Percentiles rank a stretch among this genome's conserved stretches.
phyloP scores from a whole-genome alignment of 495 filamentous ascomycete species.

The Trichocladium antarcticum region DNA sequence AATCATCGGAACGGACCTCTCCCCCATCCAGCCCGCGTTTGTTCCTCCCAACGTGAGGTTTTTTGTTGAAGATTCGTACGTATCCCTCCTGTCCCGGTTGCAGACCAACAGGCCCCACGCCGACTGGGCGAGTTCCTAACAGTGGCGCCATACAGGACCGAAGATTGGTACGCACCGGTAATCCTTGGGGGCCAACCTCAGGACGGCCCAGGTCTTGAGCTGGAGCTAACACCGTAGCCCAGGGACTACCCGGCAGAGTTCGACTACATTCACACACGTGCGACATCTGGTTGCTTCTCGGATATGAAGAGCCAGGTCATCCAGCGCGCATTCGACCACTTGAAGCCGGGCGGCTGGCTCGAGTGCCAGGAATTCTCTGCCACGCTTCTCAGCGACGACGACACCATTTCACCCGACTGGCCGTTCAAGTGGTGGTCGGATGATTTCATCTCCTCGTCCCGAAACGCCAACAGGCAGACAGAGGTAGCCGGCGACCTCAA shows the following conservation, averaged over 20 bases:
- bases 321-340: conserved; percentile 33
- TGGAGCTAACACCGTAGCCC: conserved; percentile 10
- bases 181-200: background rate
- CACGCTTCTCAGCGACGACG: conserved; percentile 51
- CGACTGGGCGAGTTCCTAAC: too few species aligned
- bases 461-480: conserved; percentile 40
- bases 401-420: conserved; percentile 36
- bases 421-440: conserved; percentile 44
- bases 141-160: conserved; percentile 32
- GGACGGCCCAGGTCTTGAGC: background rate
- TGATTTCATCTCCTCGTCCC: conserved; percentile 39
- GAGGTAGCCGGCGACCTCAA: conserved; percentile 42
- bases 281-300: conserved; percentile 36
- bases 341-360: conserved; percentile 54
- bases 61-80: conserved; percentile 39
- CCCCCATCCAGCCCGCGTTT: conserved; percentile 36
- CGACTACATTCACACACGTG: conserved; percentile 43
- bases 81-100: background rate
- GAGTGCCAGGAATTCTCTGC: conserved; percentile 53
- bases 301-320: conserved; percentile 35
- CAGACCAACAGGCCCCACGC: background rate
- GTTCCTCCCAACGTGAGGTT: conserved; percentile 37
- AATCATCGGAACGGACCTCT: conserved; percentile 33
- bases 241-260: conserved; percentile 22
- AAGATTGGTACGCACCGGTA: conserved; percentile 8